These are phyloP conservation scores for Fusarium metavorans DNA, from an alignment of 2,329 filamentous ascomycete genomes.

Conservation along the genomic window DNA sequence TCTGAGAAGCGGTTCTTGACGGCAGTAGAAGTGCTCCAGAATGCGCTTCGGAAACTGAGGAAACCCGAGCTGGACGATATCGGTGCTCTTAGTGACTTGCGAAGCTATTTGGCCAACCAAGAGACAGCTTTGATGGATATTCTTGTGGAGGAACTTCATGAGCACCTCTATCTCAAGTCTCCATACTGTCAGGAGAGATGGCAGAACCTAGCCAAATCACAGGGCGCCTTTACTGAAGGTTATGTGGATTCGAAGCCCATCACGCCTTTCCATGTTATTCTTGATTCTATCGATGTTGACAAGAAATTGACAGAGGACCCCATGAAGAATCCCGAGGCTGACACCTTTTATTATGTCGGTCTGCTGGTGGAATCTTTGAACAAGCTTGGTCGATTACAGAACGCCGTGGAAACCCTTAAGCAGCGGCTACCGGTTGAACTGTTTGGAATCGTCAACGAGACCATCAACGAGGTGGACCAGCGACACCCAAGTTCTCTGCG, in stretches of 20 bases:
- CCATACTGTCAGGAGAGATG: slow-evolving; percentile 97
- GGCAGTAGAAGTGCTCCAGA: slow-evolving; percentile 92
- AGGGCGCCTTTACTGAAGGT: slow-evolving; percentile 65
- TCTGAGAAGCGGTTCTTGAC: slow-evolving; percentile 96
- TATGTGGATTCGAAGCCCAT: slow-evolving; percentile 60
- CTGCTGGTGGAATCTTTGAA: slow-evolving; percentile 90
- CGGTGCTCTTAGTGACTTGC: slow-evolving; percentile 86
- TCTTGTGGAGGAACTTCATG: slow-evolving; percentile 95
- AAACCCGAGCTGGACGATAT: slow-evolving; percentile 93
- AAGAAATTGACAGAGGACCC: slow-evolving; percentile 82
- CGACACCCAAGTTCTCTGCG: slow-evolving; percentile 87
- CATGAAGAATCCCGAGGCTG: slow-evolving; percentile 91
- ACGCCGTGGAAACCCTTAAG: slow-evolving; percentile 89
- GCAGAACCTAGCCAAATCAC: slow-evolving; percentile 82
- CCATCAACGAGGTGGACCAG: slow-evolving; percentile 92
- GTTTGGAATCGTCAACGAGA: slow-evolving; percentile 93
- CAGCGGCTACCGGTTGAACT: slow-evolving; percentile 93
- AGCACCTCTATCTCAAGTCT: slow-evolving; percentile 96
- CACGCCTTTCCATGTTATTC: slow-evolving; percentile 68
- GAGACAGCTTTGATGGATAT: slow-evolving; percentile 94
- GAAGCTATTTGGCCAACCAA: slow-evolving; percentile 91
- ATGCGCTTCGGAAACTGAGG: slow-evolving; percentile 83
- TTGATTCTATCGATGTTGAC: slow-evolving; percentile 72
- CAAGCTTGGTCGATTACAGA: slow-evolving; percentile 86
- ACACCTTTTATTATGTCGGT: slow-evolving; percentile 94